These are phyloP conservation scores for Volvox africanus DNA, from an alignment of 139 green algal genomes.

Conservation along the genomic window DNA sequence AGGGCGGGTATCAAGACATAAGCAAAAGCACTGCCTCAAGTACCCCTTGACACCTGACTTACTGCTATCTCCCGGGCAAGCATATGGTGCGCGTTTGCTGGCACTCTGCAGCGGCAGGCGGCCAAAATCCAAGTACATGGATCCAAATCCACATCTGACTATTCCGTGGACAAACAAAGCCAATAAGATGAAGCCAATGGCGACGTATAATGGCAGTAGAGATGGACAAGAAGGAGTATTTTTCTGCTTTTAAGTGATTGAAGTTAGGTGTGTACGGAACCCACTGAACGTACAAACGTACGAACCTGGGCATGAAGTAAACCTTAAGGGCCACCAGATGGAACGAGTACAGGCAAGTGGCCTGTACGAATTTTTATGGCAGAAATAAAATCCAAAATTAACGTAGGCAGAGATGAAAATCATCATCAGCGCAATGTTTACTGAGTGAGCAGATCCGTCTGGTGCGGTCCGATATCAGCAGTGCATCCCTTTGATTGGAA, in stretches of 20 bases:
- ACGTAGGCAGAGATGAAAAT: background rate
- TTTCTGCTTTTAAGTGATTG: too few relatives aligned
- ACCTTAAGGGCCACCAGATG: slow-evolving; percentile 31
- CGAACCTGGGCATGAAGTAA: slow-evolving; percentile 18
- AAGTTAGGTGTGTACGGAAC: too few relatives aligned
- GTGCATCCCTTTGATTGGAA: too few relatives aligned
- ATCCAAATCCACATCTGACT: too few relatives aligned
- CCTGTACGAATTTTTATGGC: too few relatives aligned
- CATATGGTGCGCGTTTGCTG: background rate
- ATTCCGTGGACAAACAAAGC: too few relatives aligned
- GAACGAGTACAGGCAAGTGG: background rate
- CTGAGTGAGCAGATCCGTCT: background rate
- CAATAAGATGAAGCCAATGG: background rate
- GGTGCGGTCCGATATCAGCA: too few relatives aligned
- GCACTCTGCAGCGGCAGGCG: background rate
- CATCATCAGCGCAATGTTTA: background rate
- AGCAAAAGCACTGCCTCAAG: too few relatives aligned
- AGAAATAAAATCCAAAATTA: background rate
- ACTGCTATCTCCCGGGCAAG: background rate
- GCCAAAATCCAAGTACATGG: too few relatives aligned
- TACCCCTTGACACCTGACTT: background rate
- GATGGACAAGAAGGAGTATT: background rate
- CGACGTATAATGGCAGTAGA: background rate
- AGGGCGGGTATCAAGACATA: background rate
- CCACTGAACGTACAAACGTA: background rate